These are phyloP conservation scores for Pseudogymnoascus sp. DNA, from an alignment of 2,329 filamentous ascomycete genomes.

Conservation along the genomic window DNA sequence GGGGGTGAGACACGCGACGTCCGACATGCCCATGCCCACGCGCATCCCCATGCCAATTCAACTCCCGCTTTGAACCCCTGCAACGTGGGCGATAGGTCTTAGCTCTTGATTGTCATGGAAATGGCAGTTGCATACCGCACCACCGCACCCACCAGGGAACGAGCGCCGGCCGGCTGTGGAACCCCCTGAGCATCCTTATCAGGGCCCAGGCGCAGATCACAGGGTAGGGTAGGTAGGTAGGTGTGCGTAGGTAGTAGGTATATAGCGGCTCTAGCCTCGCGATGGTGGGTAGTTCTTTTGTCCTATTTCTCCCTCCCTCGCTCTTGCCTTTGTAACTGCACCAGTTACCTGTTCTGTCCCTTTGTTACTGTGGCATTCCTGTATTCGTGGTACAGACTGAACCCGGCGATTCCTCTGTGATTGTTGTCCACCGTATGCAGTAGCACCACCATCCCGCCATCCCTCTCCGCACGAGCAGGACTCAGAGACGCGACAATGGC, in stretches of 20 bases:
- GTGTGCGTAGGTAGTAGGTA: not conserved
- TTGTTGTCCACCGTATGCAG: not conserved
- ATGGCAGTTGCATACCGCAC: not conserved
- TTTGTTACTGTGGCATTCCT: not conserved
- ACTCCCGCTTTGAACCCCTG: not conserved
- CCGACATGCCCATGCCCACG: not conserved
- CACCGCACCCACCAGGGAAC: not conserved
- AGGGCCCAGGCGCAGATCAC: not conserved
- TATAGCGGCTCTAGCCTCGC: not conserved
- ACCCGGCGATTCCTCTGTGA: not conserved
- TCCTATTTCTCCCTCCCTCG: not conserved
- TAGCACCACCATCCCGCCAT: not conserved
- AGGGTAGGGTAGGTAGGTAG: not conserved
- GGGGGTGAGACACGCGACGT: slow-evolving; percentile 3
- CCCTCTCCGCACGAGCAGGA: not conserved
- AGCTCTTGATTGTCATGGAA: not conserved
- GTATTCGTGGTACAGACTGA: not conserved
- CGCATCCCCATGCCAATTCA: not conserved
- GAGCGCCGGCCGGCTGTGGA: not conserved
- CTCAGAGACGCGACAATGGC: not conserved
- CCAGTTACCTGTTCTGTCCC: not conserved
- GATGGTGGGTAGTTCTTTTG: not conserved
- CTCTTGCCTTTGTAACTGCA: not conserved
- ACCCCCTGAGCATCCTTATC: not conserved
- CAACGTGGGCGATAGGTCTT: not conserved